A percentile compares a stretch with the other conserved stretches of the same genome.
These are phyloP conservation scores for Hsuehochloa calcarea DNA, from an alignment of 176 grass and related monocot genomes.

Conservation along the genomic window DNA sequence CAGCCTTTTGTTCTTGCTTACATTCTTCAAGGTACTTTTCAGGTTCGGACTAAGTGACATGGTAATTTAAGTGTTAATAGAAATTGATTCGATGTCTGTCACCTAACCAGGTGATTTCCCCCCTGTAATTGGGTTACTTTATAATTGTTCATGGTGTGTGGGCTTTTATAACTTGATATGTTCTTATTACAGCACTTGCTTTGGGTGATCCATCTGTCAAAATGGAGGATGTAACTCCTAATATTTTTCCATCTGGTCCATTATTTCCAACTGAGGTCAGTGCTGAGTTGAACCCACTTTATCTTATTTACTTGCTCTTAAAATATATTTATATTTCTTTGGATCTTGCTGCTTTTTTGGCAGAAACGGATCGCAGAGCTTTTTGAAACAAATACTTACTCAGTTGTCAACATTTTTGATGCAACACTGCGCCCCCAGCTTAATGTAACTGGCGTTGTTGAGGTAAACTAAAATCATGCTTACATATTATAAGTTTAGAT, in stretches of 20 bases:
- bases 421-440: slow-evolving; percentile 85
- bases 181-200: slow-evolving; percentile 46
- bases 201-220: slow-evolving; percentile 65
- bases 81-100: background rate
- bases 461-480: slow-evolving; percentile 51
- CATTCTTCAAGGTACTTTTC: slow-evolving; percentile 84
- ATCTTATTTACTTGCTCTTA: slow-evolving; percentile 5
- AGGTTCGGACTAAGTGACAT: slow-evolving; percentile 71
- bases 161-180: background rate
- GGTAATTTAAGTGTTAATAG: slow-evolving; percentile 1
- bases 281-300: slow-evolving; percentile 9
- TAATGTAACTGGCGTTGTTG: slow-evolving; percentile 88
- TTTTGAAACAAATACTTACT: slow-evolving; percentile 95
- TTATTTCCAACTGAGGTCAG: slow-evolving; percentile 82
- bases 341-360: slow-evolving; percentile 12
- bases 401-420: slow-evolving; percentile 96
- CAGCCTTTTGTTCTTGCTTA: slow-evolving; percentile 60
- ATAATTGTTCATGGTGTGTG: background rate
- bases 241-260: slow-evolving; percentile 62
- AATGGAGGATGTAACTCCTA: slow-evolving; percentile 74
- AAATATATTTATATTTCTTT: slow-evolving; percentile 16
- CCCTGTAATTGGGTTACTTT: background rate
- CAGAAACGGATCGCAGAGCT: slow-evolving; percentile 77
- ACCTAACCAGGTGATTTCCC: background rate
- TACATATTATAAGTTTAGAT: slow-evolving; percentile 6